These are phyloP conservation scores for Phialocephala sp. DNA, from an alignment of 2,329 filamentous ascomycete species.

Conservation along the genomic window DNA sequence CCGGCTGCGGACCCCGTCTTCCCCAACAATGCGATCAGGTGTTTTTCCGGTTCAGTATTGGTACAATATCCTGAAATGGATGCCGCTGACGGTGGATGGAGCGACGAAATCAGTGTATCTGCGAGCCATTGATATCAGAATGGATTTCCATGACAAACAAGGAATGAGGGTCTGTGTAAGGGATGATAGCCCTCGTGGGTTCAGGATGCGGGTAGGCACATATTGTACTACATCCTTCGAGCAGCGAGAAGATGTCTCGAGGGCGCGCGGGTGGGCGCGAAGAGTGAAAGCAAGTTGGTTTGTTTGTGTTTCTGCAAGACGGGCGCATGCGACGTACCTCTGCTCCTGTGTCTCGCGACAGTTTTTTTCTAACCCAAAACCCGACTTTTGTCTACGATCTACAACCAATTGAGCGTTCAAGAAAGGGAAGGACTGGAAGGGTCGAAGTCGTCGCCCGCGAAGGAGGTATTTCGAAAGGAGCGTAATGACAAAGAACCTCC, in stretches of 20 bases:
- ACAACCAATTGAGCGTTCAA: conserved; percentile 30
- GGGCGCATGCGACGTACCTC: conserved; percentile 37
- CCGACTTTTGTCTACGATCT: conserved; percentile 26
- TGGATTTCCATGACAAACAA: conserved; percentile 30
- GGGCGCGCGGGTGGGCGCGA: conserved; percentile 31
- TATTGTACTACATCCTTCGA: conserved; percentile 34
- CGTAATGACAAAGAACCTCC: conserved; percentile 18
- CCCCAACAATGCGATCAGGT: conserved; percentile 22
- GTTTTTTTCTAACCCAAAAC: conserved; percentile 25
- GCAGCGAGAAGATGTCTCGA: conserved; percentile 35
- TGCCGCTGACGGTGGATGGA: conserved; percentile 19
- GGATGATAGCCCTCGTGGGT: conserved; percentile 36
- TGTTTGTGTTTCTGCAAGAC: conserved; percentile 36
- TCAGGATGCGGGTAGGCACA: conserved; percentile 28
- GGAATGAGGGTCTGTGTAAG: conserved; percentile 23
- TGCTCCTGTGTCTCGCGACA: conserved; percentile 31
- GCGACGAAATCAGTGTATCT: conserved; percentile 27
- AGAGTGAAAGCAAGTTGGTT: conserved; percentile 21
- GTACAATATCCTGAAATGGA: conserved; percentile 26
- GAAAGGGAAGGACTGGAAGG: conserved; percentile 36
- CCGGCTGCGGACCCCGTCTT: conserved; percentile 31
- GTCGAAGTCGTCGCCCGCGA: conserved; percentile 28
- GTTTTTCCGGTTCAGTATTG: conserved; percentile 15
- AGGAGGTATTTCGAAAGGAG: conserved; percentile 13
- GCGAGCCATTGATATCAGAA: conserved; percentile 34